Evolutionary conservation across 495 filamentous ascomycete species (phyloP), one percentile per base, ranked within the genome.

Genomic region (Friedmanniomyces endolithicus): DNA sequence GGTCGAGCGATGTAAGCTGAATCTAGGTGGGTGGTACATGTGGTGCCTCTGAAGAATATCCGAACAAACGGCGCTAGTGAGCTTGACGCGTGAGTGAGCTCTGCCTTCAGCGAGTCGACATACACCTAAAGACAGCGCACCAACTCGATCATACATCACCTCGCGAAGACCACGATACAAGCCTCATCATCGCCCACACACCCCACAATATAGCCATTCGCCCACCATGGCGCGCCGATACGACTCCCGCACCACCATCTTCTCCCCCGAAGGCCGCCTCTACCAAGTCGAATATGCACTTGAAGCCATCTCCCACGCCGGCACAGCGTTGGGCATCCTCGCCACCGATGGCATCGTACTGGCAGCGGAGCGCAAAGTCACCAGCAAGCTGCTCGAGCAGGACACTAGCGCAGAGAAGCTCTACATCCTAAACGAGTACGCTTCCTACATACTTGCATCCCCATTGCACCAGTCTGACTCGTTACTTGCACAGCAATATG

Each of bases 221-320:
- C 29, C 34, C 19, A 57, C 22, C 67, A 98, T 98, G 92, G 95
- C 92, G 66, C 84, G 92, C 76, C 83, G 90, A 76, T 98, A 98
- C 74, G 92, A 97, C 84, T 95, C 53, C 41, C 65, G 97, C 90
- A 98, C 92, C 62, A 98, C 92, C 71, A 98, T 97, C 77, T 98
- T 98, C 80, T 98, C 92, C 48, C 92, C 92, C 57, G 92, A 98
- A 73, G 92, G 92, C 50, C 89, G 92, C 63, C 79, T 98, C 50
- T 98, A 98, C 72, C 92, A 98, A 73, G 92, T 98, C 62, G 92
- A 98, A 80, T 98, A 98, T 80, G 92, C 92, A 14, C 81, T 98
- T 20, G 92, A 98, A 68, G 92, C 92, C 64, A 98, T 98, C 66
- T 97, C 94, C 46, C 94, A 98, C 65, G 92, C 92, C 58, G 92